Conservation (phyloP, 306 rosid species). For the Corylus avellana region DNA sequence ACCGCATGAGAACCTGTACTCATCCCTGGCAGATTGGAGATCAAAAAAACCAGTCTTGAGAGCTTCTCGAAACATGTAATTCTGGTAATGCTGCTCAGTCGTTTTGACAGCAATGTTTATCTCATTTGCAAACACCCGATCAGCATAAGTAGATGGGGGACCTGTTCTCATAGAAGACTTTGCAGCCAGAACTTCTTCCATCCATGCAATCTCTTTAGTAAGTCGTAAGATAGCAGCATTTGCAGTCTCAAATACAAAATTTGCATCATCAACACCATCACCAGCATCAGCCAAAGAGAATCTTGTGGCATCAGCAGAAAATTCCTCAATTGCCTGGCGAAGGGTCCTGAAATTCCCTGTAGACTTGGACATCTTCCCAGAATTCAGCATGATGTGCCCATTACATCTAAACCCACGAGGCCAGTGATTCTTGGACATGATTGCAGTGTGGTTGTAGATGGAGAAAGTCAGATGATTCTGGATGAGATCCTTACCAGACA, state of each 20-base stretch:
- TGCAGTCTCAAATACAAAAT: slow-evolving; percentile 88
- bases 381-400: slow-evolving; percentile 88
- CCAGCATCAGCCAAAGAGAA: slow-evolving; percentile 98
- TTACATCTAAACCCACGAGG: slow-evolving; percentile 92
- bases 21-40: slow-evolving; percentile 90
- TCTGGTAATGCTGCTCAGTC: slow-evolving; percentile 75
- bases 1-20: slow-evolving; percentile 84
- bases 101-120: slow-evolving; percentile 72
- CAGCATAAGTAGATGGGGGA: slow-evolving; percentile 80
- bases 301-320: slow-evolving; percentile 88
- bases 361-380: slow-evolving; percentile 94
- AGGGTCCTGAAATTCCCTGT: slow-evolving; percentile 90
- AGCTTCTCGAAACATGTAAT: slow-evolving; percentile 85
- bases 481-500: slow-evolving; percentile 92
- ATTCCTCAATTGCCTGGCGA: slow-evolving; percentile 84
- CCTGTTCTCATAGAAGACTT: slow-evolving; percentile 74
- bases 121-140: slow-evolving; percentile 77
- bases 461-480: slow-evolving; percentile 88
- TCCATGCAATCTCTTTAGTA: slow-evolving; percentile 84
- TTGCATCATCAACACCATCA: slow-evolving; percentile 92
- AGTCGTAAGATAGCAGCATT: slow-evolving; percentile 85
- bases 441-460: slow-evolving; percentile 86
- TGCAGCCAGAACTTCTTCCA: slow-evolving; percentile 70
- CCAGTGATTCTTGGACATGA: slow-evolving; percentile 72
- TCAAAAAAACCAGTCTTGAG: slow-evolving; percentile 88